Conservation (phyloP, 2,329 filamentous ascomycete species). For the Diaporthe aspalathi region DNA sequence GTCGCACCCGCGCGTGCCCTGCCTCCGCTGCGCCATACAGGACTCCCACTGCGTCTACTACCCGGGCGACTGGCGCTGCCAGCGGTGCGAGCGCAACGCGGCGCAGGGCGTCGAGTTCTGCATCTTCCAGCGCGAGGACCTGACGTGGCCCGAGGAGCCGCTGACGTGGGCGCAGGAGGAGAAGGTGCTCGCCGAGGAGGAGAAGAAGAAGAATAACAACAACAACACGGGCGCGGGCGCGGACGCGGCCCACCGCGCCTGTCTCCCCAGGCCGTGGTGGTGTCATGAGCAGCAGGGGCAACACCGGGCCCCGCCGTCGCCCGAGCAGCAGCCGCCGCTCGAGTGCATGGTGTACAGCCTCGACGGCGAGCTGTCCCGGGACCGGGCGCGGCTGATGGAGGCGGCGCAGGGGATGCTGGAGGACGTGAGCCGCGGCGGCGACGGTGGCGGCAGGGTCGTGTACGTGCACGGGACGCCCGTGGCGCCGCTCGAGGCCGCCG, state of each 20-base stretch:
- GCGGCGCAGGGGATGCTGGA: not conserved
- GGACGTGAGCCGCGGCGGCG: not conserved
- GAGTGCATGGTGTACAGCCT: conserved; percentile 9
- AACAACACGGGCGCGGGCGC: too few species aligned
- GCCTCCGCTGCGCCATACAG: not conserved
- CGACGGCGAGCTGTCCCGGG: not conserved
- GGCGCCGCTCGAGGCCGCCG: accelerated
- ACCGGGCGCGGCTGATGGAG: not conserved
- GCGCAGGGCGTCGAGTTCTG: conserved; percentile 9
- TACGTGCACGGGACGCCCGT: conserved; percentile 7
- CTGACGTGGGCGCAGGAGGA: not conserved
- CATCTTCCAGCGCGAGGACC: not conserved
- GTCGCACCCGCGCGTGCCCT: not conserved
- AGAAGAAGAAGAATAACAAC: too few species aligned
- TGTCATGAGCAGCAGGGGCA: too few species aligned
- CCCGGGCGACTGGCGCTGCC: not conserved
- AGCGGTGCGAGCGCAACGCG: conserved; percentile 15
- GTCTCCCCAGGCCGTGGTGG: too few species aligned
- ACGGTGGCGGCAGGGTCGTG: too few species aligned
- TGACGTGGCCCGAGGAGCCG: not conserved
- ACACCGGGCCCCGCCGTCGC: not conserved
- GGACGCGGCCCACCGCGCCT: not conserved
- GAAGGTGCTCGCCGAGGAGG: not conserved
- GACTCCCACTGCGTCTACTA: not conserved
- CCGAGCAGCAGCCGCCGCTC: not conserved